Evolutionary conservation across 2,329 filamentous ascomycete genomes (phyloP).

Genomic region (Lasiodiplodia theobromae): DNA sequence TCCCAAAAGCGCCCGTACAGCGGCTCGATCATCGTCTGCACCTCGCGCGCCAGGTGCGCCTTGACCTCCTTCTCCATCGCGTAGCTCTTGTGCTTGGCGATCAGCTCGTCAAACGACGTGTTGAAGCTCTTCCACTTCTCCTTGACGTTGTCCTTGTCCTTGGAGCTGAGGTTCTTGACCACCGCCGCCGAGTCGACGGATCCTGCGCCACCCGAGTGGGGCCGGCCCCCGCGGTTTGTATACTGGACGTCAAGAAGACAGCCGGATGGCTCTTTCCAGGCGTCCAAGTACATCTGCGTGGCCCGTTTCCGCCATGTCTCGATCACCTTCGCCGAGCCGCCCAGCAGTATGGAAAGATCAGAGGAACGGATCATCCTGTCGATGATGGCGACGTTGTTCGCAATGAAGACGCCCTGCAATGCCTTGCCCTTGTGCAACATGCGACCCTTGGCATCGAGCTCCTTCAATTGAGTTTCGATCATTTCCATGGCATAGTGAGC

Average conservation of each 20-base stretch:
- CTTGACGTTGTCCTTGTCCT: slow-evolving; percentile 96
- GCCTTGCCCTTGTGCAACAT: slow-evolving; percentile 77
- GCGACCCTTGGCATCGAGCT: slow-evolving; percentile 77
- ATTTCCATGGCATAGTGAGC: slow-evolving; percentile 90
- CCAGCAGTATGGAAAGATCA: slow-evolving; percentile 76
- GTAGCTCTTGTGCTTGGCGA: slow-evolving; percentile 80
- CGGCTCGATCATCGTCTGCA: slow-evolving; percentile 91
- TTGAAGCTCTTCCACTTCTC: slow-evolving; percentile 96
- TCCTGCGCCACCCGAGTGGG: slow-evolving; percentile 61
- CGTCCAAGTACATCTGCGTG: slow-evolving; percentile 79
- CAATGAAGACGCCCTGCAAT: slow-evolving; percentile 84
- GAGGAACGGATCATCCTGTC: slow-evolving; percentile 85
- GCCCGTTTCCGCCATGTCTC: slow-evolving; percentile 90
- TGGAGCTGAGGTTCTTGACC: slow-evolving; percentile 81
- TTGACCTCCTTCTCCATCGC: slow-evolving; percentile 93
- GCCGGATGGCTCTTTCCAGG: slow-evolving; percentile 86
- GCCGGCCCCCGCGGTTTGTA: slow-evolving; percentile 77
- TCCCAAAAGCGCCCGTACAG: slow-evolving; percentile 97
- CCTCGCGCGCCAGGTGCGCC: slow-evolving; percentile 78
- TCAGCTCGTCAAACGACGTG: slow-evolving; percentile 84
- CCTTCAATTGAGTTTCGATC: slow-evolving; percentile 78
- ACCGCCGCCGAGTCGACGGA: slow-evolving; percentile 78
- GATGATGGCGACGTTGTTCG: slow-evolving; percentile 84
- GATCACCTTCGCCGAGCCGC: slow-evolving; percentile 68
- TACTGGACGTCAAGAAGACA: slow-evolving; percentile 89